Base-by-base conservation (phyloP, 2,329 filamentous ascomycete species). In the Septoria linicola region DNA sequence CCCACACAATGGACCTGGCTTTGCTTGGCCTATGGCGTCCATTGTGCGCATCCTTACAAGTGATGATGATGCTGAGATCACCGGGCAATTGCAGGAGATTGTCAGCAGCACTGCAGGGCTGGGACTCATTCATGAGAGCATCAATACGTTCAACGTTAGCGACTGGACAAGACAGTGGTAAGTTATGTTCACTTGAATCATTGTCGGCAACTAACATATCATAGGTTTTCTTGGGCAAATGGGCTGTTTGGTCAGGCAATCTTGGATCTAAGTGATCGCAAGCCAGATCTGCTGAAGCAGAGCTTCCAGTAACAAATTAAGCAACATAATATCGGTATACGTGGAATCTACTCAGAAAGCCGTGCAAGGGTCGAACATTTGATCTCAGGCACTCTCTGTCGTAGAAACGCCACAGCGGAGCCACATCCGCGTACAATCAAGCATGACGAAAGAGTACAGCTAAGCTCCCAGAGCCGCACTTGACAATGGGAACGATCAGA, bases 21-120 rank as follows among this genome's bases (percentile, higher is more conserved):
- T 62, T 40, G 76, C 73, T 20, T 79, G 76, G 76, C 76, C 76
- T 0, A 77, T 79, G 74, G 75, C 76, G 8, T 68, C 66, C 3
- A 78, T 79, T 54, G 71, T 78, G 13, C 70, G 75, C 11, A 76
- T 78, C 17, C 54, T 79, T 50, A 80, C 76, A n/a, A 75, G 64
- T 39, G 66, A 70, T 31, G 68, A 78, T 48, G 74, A 76, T 45
- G 65, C 63, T 0, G 76, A 79, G 63, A 76, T 78, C 49, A 66
- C 63, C 5, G 66, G 64, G 11, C 69, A 75, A 59, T 53, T 79
- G 53, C 63, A 63, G 54, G 66, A 73, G 62, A 69, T 79, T 49
- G 62, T 79, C 20, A 70, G 70, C 50, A 75, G 68, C 36, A 79
- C 76, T 4, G 73, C 70, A 60, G 70, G 74, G 3, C 61, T 77